Base-by-base conservation (phyloP, 164 flowering plant genomes). In the Magnolia changhungtana region DNA sequence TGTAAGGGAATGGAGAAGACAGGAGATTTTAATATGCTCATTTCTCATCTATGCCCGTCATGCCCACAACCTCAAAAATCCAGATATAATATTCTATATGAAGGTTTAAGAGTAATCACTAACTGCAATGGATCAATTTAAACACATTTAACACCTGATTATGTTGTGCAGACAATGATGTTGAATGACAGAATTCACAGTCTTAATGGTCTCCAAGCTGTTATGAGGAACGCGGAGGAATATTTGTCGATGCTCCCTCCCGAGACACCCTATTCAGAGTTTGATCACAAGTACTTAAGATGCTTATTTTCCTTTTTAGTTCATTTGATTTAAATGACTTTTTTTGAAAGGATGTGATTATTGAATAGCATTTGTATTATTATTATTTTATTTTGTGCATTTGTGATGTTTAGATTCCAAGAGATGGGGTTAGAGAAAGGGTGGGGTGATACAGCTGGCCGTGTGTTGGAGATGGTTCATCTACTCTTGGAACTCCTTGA, bases 371-470 rank as follows among this genome's bases (percentile, higher is more conserved):
- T 68, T 65, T 20, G 27, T 27, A 37, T 37, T 37, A 37, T 37
- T 37, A 37, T 37, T 37, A 37, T 37, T 37, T 37, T 37, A 55
- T 55, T 55, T 67, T 67, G 27, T 67, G 63, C 64, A 50, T 20
- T 16, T 66, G 59, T 49, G 20, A 55, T 29, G 10, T 74, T 66
- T 67, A 78, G 80, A 73, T 93, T 96, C 75, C 93, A 92, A 80
- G 96, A 92, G 82, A 89, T 91, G 73, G 99, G 99, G 8, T 74
- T 96, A 80, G 99, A 96, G 87, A 90, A 91, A 80, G 99, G 98
- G 0, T 96, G 98, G 99, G 99, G 99, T 59, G 98, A 96, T 80
- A 90, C 81, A 13, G 98, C 97, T 19, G 92, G 85, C 83, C 91
- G 92, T 69, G 98, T 89, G 10, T 77, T 81, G 4, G 96, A 91